Evolutionary conservation across 2,329 filamentous ascomycete species (phyloP).

Genomic region (Colletotrichum ledebouriae): DNA sequence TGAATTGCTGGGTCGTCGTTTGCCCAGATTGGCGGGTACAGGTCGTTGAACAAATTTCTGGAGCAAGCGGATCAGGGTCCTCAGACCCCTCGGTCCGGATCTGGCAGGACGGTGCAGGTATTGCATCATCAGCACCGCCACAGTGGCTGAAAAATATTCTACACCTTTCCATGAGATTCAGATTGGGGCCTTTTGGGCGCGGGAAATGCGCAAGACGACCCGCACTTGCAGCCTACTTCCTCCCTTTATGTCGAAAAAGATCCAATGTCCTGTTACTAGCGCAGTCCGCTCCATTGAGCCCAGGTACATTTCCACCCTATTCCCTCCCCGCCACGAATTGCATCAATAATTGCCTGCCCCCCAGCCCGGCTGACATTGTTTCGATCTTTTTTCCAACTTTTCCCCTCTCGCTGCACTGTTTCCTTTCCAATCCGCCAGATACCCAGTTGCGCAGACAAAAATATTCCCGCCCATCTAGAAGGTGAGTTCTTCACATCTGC

Average conservation of each 20-base stretch:
- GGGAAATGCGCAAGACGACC: constrained; percentile 42
- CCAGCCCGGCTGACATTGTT: constrained; percentile 22
- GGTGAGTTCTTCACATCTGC: constrained; percentile 20
- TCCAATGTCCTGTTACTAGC: constrained; percentile 39
- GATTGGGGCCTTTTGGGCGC: constrained; percentile 35
- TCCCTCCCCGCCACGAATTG: constrained; percentile 39
- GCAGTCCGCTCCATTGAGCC: constrained; percentile 32
- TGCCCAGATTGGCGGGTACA: constrained; percentile 4
- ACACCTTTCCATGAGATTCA: constrained; percentile 43
- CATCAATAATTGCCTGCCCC: constrained; percentile 40
- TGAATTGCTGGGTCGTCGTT: neutral
- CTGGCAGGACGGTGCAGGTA: constrained; percentile 27
- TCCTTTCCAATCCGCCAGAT: constrained; percentile 35
- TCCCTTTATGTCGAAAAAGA: constrained; percentile 45
- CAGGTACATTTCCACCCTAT: constrained; percentile 39
- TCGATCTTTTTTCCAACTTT: constrained; percentile 21
- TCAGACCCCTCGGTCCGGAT: constrained; percentile 31
- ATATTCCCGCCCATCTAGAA: constrained; percentile 10
- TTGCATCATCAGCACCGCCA: constrained; percentile 44
- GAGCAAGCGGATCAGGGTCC: constrained; percentile 34
- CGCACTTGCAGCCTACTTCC: constrained; percentile 40
- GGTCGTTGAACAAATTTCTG: neutral
- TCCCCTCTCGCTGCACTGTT: constrained; percentile 11
- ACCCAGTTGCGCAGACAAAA: constrained; percentile 36
- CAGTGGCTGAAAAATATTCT: constrained; percentile 44